Evolutionary conservation across 495 filamentous ascomycete genomes (phyloP).

Genomic region (Penicillium bovifimosum): DNA sequence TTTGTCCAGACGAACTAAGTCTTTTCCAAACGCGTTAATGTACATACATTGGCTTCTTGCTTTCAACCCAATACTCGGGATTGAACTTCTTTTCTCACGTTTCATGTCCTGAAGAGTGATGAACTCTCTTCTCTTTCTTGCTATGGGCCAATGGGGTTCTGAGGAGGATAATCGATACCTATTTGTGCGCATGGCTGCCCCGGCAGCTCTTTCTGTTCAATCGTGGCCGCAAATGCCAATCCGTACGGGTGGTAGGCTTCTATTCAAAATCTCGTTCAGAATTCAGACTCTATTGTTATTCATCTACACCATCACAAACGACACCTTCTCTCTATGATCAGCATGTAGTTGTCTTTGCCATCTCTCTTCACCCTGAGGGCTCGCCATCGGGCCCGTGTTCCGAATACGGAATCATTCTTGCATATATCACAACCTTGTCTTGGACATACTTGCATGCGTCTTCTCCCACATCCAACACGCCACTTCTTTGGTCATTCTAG

Average conservation of each 20-base stretch:
- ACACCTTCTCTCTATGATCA: too few relatives aligned
- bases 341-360: slow-evolving; percentile 11
- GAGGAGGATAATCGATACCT: slow-evolving; percentile 30
- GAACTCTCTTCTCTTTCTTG: slow-evolving; percentile 18
- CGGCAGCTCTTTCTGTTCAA: neutral
- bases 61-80: neutral
- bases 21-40: neutral
- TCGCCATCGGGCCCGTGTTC: too few relatives aligned
- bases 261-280: neutral
- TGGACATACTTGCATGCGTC: too few relatives aligned
- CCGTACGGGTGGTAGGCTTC: neutral
- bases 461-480: too few relatives aligned
- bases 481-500: too few relatives aligned
- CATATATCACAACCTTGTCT: too few relatives aligned
- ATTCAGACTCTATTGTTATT: neutral
- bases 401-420: too few relatives aligned
- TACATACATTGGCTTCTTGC: neutral
- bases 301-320: neutral
- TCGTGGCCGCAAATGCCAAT: neutral
- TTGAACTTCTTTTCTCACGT: slow-evolving; percentile 10
- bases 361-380: slow-evolving; percentile 10
- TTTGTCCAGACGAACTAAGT: slow-evolving; percentile 25
- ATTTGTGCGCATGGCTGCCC: slow-evolving; percentile 11
- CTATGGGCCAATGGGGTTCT: slow-evolving; percentile 15
- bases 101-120: slow-evolving; percentile 28